phyloP scores from a whole-genome alignment of 345 rosid species.

The Barbarea vulgaris region DNA sequence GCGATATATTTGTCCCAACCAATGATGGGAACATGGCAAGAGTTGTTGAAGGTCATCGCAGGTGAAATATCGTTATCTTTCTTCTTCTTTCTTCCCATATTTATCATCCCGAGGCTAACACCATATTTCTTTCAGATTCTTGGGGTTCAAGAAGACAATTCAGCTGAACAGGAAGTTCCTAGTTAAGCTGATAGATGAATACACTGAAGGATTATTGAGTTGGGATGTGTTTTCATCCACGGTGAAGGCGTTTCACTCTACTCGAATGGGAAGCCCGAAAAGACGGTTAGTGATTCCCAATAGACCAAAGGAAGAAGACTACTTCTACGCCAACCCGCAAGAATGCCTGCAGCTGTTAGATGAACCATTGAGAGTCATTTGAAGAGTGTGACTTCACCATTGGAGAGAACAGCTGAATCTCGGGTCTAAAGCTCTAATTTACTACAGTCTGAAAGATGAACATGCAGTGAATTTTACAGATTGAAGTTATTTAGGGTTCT shows the following conservation, averaged over 20 bases:
- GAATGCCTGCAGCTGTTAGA: constrained; percentile 86
- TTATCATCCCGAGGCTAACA: constrained; percentile 22
- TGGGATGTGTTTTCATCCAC: constrained; percentile 82
- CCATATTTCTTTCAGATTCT: constrained; percentile 55
- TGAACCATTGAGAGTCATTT: constrained; percentile 55
- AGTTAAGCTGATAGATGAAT: constrained; percentile 70
- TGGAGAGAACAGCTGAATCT: constrained; percentile 24
- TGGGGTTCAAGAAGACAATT: constrained; percentile 90
- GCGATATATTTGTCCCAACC: constrained; percentile 92
- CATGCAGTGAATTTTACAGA: constrained; percentile 22
- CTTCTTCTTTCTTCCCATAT: neutral
- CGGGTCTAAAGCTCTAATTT: constrained; percentile 8
- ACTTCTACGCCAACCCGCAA: constrained; percentile 88
- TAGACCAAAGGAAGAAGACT: constrained; percentile 95
- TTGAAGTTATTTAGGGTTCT: constrained; percentile 28
- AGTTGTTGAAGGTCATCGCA: constrained; percentile 99
- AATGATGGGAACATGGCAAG: constrained; percentile 96
- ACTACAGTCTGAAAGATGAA: constrained; percentile 21
- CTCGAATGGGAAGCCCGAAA: constrained; percentile 78
- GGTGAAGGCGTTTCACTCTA: constrained; percentile 70
- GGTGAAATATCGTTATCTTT: constrained; percentile 46
- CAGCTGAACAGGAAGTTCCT: constrained; percentile 72
- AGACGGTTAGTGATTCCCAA: constrained; percentile 61
- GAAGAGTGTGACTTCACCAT: constrained; percentile 18
- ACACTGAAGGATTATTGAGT: constrained; percentile 57